Evolutionary conservation across 192 early-diverging fungal genomes (phyloP), one percentile per base, ranked within the genome.

Genomic region (Coemansia sp.): DNA sequence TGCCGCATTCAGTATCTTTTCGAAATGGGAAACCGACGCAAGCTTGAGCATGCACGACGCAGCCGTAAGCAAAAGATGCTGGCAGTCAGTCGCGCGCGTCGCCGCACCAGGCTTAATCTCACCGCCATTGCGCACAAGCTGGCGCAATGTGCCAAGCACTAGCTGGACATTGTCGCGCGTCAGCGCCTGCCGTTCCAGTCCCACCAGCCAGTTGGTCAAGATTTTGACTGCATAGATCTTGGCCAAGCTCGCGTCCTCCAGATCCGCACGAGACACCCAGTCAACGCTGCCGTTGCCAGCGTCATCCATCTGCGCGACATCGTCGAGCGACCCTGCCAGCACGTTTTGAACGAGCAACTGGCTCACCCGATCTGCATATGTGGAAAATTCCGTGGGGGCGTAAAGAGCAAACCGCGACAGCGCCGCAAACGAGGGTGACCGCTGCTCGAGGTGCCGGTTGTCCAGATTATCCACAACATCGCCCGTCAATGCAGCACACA

Each of bases 21-120:
- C 79, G 53, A 86, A 86, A 9, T 63, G 59, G 3, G 68, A 47
- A 7, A 53, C 48, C 11, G 56, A 56, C 6, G 86, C 82, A 2
- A 93, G 68, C 60, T 86, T 82, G 19, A 92, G 48, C 41, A 92
- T 56, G 7, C 81, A 70, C 11, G 74, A 65, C 4, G 86, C 79
- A 4, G 90, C 90, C 4, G 76, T 78, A 32, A 90, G 68, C 26
- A 87, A 82, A 18, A 92, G 46, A 42, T 89, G 86, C 25, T 84
- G 84, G 53, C 80, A 73, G 29, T 80, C 55, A 0, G 78, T 63
- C 34, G 64, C 66, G 62, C 71, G 68, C 38, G 85, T 78, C 0
- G 58, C 51, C 41, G 70, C 62, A 14, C 82, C 79, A 2, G 63
- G 49, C 8, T 81, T 63, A 17, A 89, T 48, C 56, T 89, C 86